phyloP scores from a whole-genome alignment of 1,139 yeast species.

The Protomyces inundatus region DNA sequence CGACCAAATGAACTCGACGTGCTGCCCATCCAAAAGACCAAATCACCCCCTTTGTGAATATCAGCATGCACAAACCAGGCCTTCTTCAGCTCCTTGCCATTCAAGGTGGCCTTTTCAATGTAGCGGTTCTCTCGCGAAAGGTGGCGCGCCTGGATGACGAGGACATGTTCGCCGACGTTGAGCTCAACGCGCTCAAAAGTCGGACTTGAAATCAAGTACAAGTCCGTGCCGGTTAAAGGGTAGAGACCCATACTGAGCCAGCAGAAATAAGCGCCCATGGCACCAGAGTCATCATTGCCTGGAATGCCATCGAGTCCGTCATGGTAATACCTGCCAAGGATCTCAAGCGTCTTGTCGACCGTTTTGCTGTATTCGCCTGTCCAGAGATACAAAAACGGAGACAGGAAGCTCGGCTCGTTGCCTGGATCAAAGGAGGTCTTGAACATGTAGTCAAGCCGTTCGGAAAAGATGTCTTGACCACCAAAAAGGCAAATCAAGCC shows the following conservation, averaged over 20 bases:
- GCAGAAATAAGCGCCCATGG: conserved; percentile 20
- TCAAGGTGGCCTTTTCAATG: conserved; percentile 3
- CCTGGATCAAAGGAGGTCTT: conserved; percentile 20
- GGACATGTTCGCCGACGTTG: background rate
- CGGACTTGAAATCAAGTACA: conserved; percentile 12
- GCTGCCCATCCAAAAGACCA: conserved; percentile 8
- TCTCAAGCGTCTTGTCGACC: conserved; percentile 9
- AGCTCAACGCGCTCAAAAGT: conserved; percentile 2
- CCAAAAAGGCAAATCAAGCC: conserved; percentile 22
- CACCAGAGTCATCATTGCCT: conserved; percentile 22
- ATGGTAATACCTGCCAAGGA: conserved; percentile 4
- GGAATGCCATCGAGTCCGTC: conserved; percentile 19
- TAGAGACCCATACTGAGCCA: conserved; percentile 23
- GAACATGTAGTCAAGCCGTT: conserved; percentile 15
- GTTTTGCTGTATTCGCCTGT: conserved; percentile 18
- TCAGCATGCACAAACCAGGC: conserved; percentile 23
- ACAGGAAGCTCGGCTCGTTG: conserved; percentile 22
- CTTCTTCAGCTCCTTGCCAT: background rate
- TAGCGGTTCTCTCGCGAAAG: background rate
- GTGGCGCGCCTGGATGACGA: background rate
- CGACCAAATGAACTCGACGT: conserved; percentile 8
- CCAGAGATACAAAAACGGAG: conserved; percentile 21
- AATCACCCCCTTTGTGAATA: conserved; percentile 1
- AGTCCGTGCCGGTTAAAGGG: conserved; percentile 16
- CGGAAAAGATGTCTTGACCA: background rate